These are phyloP conservation scores for Porcisia hertigi DNA, from an alignment of 208 protist genomes.

Conservation along the genomic window DNA sequence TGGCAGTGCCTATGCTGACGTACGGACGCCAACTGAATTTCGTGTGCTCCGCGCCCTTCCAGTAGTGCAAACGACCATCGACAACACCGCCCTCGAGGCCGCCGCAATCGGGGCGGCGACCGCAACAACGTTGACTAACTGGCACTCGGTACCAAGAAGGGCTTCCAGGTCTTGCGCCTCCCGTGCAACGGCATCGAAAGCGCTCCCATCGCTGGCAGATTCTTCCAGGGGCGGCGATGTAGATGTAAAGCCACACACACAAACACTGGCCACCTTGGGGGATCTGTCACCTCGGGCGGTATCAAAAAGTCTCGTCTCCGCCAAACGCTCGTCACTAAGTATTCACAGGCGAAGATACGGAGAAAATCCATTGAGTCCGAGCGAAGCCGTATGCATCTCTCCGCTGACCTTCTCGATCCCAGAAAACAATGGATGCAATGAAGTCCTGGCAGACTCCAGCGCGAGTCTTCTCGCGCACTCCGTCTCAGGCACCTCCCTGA, in stretches of 20 bases:
- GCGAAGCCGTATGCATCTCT: not conserved
- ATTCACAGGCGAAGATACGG: not conserved
- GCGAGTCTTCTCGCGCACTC: not conserved
- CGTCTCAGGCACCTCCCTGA: not conserved
- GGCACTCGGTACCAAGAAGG: not conserved
- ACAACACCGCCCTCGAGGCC: not conserved
- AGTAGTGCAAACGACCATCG: not conserved
- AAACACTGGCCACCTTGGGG: not conserved
- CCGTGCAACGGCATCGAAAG: not conserved
- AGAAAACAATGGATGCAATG: not conserved
- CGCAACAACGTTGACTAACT: not conserved
- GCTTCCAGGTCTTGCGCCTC: not conserved
- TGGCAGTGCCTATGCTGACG: conserved; percentile 10
- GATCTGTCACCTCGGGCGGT: not conserved
- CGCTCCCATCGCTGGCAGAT: not conserved
- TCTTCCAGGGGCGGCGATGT: not conserved
- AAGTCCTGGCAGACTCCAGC: too few species aligned
- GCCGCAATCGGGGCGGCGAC: not conserved
- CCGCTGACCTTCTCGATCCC: not conserved
- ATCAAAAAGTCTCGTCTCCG: not conserved
- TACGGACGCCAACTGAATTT: not conserved
- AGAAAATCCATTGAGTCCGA: not conserved
- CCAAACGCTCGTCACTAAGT: not conserved
- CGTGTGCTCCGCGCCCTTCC: conserved; percentile 15
- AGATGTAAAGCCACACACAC: not conserved